These are phyloP conservation scores for Beauveria bassiana DNA, from an alignment of 2,329 filamentous ascomycete species.

Conservation along the genomic window DNA sequence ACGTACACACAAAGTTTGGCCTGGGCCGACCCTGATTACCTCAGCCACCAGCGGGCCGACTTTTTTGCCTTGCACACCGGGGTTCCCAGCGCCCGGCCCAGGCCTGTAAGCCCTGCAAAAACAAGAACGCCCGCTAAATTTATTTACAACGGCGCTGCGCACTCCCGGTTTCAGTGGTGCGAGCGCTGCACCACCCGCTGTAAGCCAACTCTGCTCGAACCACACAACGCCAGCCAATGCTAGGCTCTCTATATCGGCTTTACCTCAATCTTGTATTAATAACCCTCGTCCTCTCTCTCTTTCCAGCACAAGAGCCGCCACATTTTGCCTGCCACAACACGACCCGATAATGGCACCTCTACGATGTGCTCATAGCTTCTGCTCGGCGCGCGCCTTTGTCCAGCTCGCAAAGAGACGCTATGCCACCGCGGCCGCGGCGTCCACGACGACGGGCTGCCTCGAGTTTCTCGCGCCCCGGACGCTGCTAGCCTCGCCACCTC, in stretches of 20 bases:
- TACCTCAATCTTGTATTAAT: constrained; percentile 6
- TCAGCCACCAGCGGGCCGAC: constrained; percentile 4
- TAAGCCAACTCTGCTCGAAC: not conserved
- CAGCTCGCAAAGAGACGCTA: constrained; percentile 32
- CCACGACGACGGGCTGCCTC: constrained; percentile 22
- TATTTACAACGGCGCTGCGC: not conserved
- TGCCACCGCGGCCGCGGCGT: constrained; percentile 18
- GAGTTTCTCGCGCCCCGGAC: constrained; percentile 33
- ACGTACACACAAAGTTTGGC: constrained; percentile 9
- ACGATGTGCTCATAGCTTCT: constrained; percentile 32
- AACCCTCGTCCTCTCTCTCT: not conserved
- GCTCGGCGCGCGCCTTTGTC: constrained; percentile 32
- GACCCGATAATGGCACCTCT: constrained; percentile 23
- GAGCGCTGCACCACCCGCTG: not conserved
- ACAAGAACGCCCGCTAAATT: not conserved
- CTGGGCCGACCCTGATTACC: constrained; percentile 11
- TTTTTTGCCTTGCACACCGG: not conserved
- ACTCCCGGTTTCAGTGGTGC: not conserved
- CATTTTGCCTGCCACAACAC: not conserved
- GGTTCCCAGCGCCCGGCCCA: too few species aligned
- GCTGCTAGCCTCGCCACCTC: constrained; percentile 11
- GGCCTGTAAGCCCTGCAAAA: too few species aligned
- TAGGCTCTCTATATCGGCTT: constrained; percentile 14
- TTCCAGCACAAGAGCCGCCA: not conserved
- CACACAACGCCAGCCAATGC: constrained; percentile 12